These are phyloP conservation scores for Vitis rupestris DNA, from an alignment of 164 flowering plant species.

Conservation along the genomic window DNA sequence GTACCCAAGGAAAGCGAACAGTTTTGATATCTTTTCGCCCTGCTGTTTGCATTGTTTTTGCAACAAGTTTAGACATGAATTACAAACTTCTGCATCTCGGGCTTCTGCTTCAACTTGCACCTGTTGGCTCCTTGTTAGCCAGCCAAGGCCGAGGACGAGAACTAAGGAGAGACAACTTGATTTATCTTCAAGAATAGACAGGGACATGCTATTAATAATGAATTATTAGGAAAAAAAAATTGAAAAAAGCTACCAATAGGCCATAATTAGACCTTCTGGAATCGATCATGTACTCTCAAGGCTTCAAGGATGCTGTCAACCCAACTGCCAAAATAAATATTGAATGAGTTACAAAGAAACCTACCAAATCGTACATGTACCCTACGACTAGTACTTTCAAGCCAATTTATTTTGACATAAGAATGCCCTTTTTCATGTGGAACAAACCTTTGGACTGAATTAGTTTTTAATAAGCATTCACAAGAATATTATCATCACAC, in stretches of 20 bases:
- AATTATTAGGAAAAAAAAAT: background rate
- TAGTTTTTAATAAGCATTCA: too few relatives aligned
- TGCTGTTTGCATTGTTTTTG: background rate
- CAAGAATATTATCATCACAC: too few relatives aligned
- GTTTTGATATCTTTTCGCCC: background rate
- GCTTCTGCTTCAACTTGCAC: slow-evolving; percentile 6
- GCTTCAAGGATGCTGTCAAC: slow-evolving; percentile 79
- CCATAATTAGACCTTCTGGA: slow-evolving; percentile 26
- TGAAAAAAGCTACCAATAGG: background rate
- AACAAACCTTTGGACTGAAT: too few relatives aligned
- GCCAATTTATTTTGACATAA: too few relatives aligned
- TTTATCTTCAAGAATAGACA: background rate
- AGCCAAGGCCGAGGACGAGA: slow-evolving; percentile 1
- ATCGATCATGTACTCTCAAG: slow-evolving; percentile 46
- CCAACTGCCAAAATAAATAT: slow-evolving; percentile 53
- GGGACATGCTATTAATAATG: background rate
- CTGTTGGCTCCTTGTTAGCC: background rate
- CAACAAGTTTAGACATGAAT: background rate
- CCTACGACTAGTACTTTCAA: too few relatives aligned
- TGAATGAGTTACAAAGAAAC: too few relatives aligned
- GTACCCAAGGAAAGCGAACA: background rate
- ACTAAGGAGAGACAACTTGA: background rate
- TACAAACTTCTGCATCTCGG: background rate
- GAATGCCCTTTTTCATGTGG: too few relatives aligned
- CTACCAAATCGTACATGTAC: too few relatives aligned